Base-by-base conservation (phyloP, 2,329 filamentous ascomycete genomes). In the Colletotrichum caudatum region DNA sequence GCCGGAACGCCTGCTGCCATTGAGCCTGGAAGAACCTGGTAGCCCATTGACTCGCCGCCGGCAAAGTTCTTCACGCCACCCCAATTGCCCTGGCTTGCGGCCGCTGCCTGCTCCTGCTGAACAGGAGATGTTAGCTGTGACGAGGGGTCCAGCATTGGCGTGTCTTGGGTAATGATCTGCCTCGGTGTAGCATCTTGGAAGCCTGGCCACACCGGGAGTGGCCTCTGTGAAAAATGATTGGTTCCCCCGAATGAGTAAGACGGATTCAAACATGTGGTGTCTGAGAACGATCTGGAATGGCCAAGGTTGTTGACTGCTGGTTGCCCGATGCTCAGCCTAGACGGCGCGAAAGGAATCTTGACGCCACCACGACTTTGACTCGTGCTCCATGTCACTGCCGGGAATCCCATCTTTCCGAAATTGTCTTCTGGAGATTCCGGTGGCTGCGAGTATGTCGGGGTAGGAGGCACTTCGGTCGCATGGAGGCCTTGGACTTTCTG, bases 251-350 rank as follows among this genome's bases (percentile, higher is more conserved):
- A 71, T 2, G 69, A 63, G 29, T 68, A 69, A 2, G 68, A 57
- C 6, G 68, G 69, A 4, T 44, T 64, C 44, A 71, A n/a, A 1
- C 64, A 62, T 5, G 61, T 50, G n/a, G 64, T 69, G 29, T 71
- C 69, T 3, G 64, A 71, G 12, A 63, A 71, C 1, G 69, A 71
- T 7, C 69, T 39, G 16, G 61, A 60, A 39, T 71, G 69, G 12
- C 69, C 69, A 4, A 35, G 23, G 16, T 18, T 14, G 7, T 63
- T 46, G 11, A 46, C 50, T 5, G 35, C 33, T 5, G 57, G 51
- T 12, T 46, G 20, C 1, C 35, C 64, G 29, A 71, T 46, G 29
- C 23, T 69, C 7, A 65, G 18, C 12, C 64, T 48, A 1, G 64
- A 20, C 20, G 59, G 23, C n/a, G 44, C 33, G 16, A 71, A 63